A percentile compares a stretch with the other conserved stretches of the same genome.
Evolutionary conservation across 495 filamentous ascomycete species (phyloP).

Genomic region (Neurospora discreta): DNA sequence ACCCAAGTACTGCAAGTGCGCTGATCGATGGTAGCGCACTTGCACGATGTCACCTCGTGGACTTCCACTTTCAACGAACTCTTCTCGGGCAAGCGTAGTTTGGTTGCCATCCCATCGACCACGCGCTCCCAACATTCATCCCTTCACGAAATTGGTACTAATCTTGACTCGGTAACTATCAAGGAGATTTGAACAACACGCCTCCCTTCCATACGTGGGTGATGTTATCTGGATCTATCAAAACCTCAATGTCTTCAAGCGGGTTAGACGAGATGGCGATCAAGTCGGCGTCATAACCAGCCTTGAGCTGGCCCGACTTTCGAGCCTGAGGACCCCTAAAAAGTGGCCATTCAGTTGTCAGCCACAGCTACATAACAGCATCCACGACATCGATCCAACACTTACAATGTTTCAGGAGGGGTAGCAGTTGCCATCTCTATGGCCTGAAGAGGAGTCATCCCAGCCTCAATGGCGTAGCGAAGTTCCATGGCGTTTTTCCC

Average conservation of each 20-base stretch:
- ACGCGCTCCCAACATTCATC: neutral
- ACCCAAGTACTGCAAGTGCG: neutral
- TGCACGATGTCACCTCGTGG: neutral
- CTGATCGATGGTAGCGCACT: neutral
- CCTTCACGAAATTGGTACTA: too few relatives aligned
- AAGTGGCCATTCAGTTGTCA: neutral
- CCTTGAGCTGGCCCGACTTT: slow-evolving; percentile 36
- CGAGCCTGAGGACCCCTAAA: slow-evolving; percentile 27
- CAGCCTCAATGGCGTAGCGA: slow-evolving; percentile 37
- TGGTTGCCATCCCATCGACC: too few relatives aligned
- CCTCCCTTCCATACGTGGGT: slow-evolving; percentile 38
- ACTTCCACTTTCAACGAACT: neutral
- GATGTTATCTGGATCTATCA: slow-evolving; percentile 31
- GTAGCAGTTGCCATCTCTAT: slow-evolving; percentile 44
- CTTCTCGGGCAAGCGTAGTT: too few relatives aligned
- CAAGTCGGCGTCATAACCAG: slow-evolving; percentile 38
- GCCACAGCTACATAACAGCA: neutral
- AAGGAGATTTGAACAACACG: slow-evolving; percentile 23
- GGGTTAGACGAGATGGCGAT: slow-evolving; percentile 35
- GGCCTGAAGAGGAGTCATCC: slow-evolving; percentile 39
- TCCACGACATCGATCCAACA: slow-evolving; percentile 8
- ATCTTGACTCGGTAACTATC: neutral
- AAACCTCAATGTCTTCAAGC: slow-evolving; percentile 33
- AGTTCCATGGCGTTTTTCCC: slow-evolving; percentile 39
- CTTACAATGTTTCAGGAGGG: slow-evolving; percentile 24